A percentile compares a stretch with the other conserved stretches of the same genome.
These are phyloP conservation scores for Picea sitchensis DNA, from an alignment of 75 land plant species.

Conservation along the genomic window DNA sequence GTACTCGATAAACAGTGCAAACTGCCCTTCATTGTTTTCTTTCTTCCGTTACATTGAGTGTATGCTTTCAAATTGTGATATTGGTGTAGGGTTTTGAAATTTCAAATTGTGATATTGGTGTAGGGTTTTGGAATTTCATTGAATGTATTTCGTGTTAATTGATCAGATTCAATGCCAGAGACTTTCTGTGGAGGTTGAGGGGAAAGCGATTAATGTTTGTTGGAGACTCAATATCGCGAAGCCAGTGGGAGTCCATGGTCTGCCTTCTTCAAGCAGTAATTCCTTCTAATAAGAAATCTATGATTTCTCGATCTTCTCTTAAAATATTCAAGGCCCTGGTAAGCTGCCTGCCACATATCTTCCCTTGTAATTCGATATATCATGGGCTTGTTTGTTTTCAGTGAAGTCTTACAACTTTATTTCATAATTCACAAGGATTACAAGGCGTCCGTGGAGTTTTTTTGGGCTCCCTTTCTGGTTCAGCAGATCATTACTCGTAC, in stretches of 20 bases:
- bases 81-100: too few species aligned
- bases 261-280: conserved; percentile 57
- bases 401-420: not conserved
- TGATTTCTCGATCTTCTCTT: conserved; percentile 18
- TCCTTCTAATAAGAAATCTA: conserved; percentile 13
- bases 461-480: not conserved
- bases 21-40: too few species aligned
- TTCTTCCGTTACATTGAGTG: too few species aligned
- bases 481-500: not conserved
- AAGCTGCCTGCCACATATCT: not conserved
- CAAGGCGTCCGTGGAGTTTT: conserved; percentile 1
- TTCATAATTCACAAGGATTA: conserved; percentile 6
- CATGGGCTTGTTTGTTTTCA: not conserved
- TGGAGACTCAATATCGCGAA: conserved; percentile 65
- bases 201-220: conserved; percentile 52
- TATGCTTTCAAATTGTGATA: too few species aligned
- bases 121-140: too few species aligned
- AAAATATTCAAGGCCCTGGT: conserved; percentile 10
- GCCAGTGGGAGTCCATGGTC: conserved; percentile 64
- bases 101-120: too few species aligned
- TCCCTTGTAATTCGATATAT: not conserved
- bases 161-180: conserved; percentile 50
- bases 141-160: too few species aligned
- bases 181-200: conserved; percentile 37
- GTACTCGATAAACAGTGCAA: conserved; percentile 10